Evolutionary conservation across 305 asterid genomes (phyloP), one percentile per base, ranked within the genome.

Genomic region (Fraxinus dipetala): DNA sequence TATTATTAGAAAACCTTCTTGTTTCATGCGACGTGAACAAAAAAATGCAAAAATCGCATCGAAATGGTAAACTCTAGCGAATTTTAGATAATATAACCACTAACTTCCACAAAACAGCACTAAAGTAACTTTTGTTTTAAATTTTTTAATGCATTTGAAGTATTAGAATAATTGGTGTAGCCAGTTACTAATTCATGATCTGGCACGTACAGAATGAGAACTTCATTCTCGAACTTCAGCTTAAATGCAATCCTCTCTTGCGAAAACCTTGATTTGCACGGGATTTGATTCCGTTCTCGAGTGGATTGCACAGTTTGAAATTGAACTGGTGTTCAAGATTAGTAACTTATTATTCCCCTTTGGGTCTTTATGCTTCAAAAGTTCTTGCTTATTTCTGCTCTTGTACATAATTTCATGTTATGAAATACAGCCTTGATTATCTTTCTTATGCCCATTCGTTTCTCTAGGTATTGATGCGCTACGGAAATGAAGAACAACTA

Each of bases 401-500:
- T 67, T 10, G 65, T 69, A n/a, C 54, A 26, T 32, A 76, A 43
- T 79, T 61, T 54, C 51, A 76, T 35, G 13, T 32, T 82, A 34
- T 65, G 73, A 65, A 65, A 32, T 67, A 76, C 63, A 77, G 11
- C 70, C 51, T 24, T 31, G 75, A 63, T 70, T 72, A 13, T n/a
- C 31, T 43, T 51, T 79, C 72, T 79, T 84, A 76, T 63, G 81
- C 69, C 43, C 24, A 56, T 72, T 84, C 32, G 75, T 81, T 83
- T 77, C 77, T 84, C 34, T 83, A 94, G 98, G 99, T 95, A 13
- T 85, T 95, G 75, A 89, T 95, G 93, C 97, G 98, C 24, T 95
- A 95, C 80, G 99, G 99, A 28, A 88, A 87, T 78, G 93, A 89
- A 74, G 95, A 90, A 84, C 99, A 95, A 89, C 84, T 95, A 75